A percentile compares a stretch with the other conserved stretches of the same genome.
phyloP scores from a whole-genome alignment of 2,329 filamentous ascomycete genomes.

The Arthrinium phaeospermum region DNA sequence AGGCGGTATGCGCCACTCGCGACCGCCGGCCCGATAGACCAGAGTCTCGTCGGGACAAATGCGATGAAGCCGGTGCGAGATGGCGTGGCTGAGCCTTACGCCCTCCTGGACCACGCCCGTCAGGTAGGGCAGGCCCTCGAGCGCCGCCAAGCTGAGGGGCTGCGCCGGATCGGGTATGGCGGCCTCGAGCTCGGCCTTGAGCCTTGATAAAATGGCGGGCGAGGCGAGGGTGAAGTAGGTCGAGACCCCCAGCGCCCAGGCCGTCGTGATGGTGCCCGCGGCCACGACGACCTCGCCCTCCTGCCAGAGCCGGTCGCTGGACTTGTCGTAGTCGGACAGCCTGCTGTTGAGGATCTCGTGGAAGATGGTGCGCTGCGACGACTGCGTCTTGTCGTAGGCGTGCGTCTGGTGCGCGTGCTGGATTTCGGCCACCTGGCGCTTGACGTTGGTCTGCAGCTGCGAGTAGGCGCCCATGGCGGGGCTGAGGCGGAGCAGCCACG shows the following conservation, averaged over 20 bases:
- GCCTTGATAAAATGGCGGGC: neutral
- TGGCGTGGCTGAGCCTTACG: constrained; percentile 31
- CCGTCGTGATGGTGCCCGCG: neutral
- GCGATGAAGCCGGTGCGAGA: constrained; percentile 37
- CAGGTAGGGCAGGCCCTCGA: neutral
- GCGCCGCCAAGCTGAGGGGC: neutral
- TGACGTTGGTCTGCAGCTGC: neutral
- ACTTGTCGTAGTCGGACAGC: neutral
- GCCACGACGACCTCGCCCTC: neutral
- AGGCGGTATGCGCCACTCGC: neutral
- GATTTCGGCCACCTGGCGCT: neutral
- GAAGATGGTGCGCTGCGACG: constrained; percentile 2
- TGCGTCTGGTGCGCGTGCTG: constrained; percentile 1
- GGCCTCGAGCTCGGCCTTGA: neutral
- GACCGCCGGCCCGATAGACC: neutral
- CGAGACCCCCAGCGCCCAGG: neutral
- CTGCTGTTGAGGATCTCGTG: constrained; percentile 7
- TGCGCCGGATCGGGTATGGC: neutral
- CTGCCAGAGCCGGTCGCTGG: neutral
- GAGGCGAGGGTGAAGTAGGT: neutral
- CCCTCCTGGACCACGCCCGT: constrained; percentile 1
- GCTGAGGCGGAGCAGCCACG: neutral
- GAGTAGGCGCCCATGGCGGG: neutral
- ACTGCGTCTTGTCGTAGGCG: neutral
- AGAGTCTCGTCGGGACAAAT: constrained; percentile 30